Percentiles rank a stretch among this genome's conserved stretches.
These are phyloP conservation scores for Colletotrichum falcatum DNA, from an alignment of 2,329 filamentous ascomycete species.

Conservation along the genomic window DNA sequence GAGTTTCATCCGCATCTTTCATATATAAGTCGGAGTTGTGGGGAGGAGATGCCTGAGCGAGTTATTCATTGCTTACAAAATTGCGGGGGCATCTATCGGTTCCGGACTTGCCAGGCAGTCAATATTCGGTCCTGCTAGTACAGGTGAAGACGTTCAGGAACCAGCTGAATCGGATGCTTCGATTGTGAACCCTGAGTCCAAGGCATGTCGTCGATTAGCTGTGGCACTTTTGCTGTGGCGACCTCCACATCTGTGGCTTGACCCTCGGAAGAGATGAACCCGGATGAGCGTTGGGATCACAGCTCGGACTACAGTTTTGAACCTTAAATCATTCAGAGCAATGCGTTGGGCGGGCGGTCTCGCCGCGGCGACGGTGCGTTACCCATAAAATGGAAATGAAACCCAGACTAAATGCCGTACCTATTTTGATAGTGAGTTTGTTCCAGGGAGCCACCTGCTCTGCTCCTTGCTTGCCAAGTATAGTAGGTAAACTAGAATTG, in stretches of 20 bases:
- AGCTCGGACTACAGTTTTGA: constrained; percentile 11
- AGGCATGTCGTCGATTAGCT: constrained; percentile 35
- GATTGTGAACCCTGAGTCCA: neutral
- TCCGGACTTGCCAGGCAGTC: neutral
- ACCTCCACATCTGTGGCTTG: constrained; percentile 38
- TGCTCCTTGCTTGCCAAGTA: neutral
- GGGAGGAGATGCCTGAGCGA: neutral
- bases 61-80: neutral
- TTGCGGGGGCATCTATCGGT: neutral
- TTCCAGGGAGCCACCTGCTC: neutral
- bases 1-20: constrained; percentile 4
- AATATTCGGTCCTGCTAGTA: too few species aligned
- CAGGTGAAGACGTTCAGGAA: neutral
- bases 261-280: constrained; percentile 31
- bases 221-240: constrained; percentile 33
- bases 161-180: neutral
- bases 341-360: neutral
- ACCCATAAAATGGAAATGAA: neutral
- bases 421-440: neutral
- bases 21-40: neutral
- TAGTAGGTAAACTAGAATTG: neutral
- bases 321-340: constrained; percentile 18
- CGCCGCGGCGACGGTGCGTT: neutral
- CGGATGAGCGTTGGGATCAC: neutral
- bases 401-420: neutral